Base-by-base conservation (phyloP, 352 stramenopile genomes). In the Phytopythium aichiense region DNA sequence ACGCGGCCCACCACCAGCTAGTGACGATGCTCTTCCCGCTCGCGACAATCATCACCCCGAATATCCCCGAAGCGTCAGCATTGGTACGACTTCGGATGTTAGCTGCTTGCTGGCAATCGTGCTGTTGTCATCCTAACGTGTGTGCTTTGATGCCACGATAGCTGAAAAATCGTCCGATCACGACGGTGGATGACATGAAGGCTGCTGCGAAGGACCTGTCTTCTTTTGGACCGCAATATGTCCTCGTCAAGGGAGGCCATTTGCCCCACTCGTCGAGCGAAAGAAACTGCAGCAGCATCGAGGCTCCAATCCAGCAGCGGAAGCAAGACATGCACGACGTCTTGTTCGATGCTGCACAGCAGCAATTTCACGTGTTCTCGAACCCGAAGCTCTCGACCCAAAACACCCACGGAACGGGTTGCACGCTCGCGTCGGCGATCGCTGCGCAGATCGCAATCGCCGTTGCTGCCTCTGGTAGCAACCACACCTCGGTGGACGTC, bases 221-320 rank as follows among this genome's bases (percentile, higher is more conserved):
- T 1, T 56, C 45, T 13, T 77, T 94, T 38, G 74, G 77, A 23
- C 80, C 76, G 16, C 56, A 61, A 13, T 84, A 81, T 40, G 91
- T 98, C 54, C 76, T 98, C 42, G 88, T 98, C 57, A 98, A 98
- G 58, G 94, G 94, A 38, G 93, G 94, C 7, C 94, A 98, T 4
- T 22, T 55, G 23, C 33, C 28, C 18, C 30, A 45, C 25, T 9
- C 15, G 12, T 3, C 48, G 25, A 25, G 13, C 15, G 25, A 11
- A 22, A 18, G 7, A 2, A 7, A 31, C n/a, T 9, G 11, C n/a
- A 51, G 0, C 42, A 30, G 33, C 23, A n/a, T 15, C 13, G 13
- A 18, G 1, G 22, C 4, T n/a, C 11, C 5, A 12, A 35, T 4
- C 23, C 20, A 52, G 12, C 22, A 31, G 23, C 45, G 16, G 13